Conservation (phyloP, 129 eudicot species). For the Lactuca saligna region DNA sequence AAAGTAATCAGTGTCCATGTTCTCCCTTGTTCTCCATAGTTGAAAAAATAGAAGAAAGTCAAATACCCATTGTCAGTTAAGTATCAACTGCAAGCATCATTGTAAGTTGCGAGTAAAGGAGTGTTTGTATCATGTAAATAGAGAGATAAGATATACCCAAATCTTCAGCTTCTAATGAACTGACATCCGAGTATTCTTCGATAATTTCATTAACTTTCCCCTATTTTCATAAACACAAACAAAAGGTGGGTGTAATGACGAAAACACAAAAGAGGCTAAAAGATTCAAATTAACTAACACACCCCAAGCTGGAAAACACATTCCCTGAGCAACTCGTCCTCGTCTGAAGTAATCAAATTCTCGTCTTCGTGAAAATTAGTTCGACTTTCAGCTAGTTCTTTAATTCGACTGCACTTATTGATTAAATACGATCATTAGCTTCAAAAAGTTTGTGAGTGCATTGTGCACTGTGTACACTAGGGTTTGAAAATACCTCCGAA, state of each 20-base stretch:
- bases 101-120: background rate
- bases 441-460: background rate
- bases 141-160: constrained; percentile 35
- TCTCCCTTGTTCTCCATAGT: background rate
- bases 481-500: constrained; percentile 42
- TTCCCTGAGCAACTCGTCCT: constrained; percentile 36
- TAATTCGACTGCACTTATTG: constrained; percentile 38
- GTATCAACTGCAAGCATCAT: constrained; percentile 2
- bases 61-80: background rate
- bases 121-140: background rate
- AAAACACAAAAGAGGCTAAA: background rate
- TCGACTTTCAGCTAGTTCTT: constrained; percentile 31
- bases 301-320: constrained; percentile 36
- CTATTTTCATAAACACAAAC: constrained; percentile 27
- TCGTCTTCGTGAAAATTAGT: constrained; percentile 15
- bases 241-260: background rate
- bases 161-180: constrained; percentile 41
- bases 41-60: background rate
- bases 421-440: background rate
- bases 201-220: constrained; percentile 33
- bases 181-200: constrained; percentile 39
- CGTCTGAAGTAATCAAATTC: constrained; percentile 20
- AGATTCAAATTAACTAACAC: constrained; percentile 16
- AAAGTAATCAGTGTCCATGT: background rate
- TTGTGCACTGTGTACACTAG: background rate